Conservation (phyloP, 768 basidiomycete genomes). For the Sarcodon aspratus region DNA sequence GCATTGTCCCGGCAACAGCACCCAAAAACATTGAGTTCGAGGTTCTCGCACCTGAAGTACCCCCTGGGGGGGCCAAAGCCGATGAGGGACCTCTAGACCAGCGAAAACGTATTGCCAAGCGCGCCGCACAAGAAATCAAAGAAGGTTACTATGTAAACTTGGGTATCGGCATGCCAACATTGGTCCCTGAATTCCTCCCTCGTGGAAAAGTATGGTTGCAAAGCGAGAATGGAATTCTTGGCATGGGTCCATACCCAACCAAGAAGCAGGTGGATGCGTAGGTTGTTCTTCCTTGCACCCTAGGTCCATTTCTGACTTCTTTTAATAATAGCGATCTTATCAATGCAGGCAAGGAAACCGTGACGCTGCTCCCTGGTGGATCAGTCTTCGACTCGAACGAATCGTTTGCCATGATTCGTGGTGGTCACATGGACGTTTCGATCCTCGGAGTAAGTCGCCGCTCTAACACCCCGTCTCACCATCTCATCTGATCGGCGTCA, state of each 20-base stretch:
- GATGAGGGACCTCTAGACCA: constrained; percentile 35
- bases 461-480: not conserved
- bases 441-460: constrained; percentile 70
- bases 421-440: constrained; percentile 88
- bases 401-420: constrained; percentile 96
- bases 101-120: constrained; percentile 69
- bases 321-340: constrained; percentile 62
- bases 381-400: constrained; percentile 90
- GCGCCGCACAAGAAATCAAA: constrained; percentile 83
- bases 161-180: constrained; percentile 86
- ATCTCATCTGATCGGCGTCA: not conserved
- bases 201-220: constrained; percentile 81
- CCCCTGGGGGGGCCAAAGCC: constrained; percentile 12
- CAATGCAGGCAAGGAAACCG: constrained; percentile 92
- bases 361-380: constrained; percentile 86
- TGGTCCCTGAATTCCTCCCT: constrained; percentile 71
- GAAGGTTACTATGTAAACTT: constrained; percentile 85
- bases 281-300: constrained; percentile 16
- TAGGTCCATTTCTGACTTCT: constrained; percentile 1
- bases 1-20: constrained; percentile 68
- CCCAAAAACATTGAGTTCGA: constrained; percentile 71
- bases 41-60: constrained; percentile 49
- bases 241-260: constrained; percentile 86
- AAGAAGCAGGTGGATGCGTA: constrained; percentile 71
- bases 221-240: constrained; percentile 85